phyloP scores from a whole-genome alignment of 129 eudicot genomes.

The Tagetes erecta region DNA sequence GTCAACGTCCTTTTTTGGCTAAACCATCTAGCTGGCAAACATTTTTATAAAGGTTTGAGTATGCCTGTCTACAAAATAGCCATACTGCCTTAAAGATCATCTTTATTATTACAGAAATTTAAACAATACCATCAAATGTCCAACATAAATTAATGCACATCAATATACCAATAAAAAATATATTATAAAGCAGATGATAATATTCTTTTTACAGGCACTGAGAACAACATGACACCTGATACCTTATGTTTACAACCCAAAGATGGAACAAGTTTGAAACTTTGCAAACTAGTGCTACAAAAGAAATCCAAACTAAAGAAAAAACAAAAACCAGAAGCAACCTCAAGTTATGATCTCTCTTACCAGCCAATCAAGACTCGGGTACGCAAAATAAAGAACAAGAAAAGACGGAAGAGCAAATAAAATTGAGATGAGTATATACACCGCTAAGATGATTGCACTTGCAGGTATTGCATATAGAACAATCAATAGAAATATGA shows the following conservation, averaged over 20 bases:
- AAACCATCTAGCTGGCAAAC: no score
- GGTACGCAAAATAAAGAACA: conserved; percentile 58
- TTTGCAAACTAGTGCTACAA: conserved; percentile 10
- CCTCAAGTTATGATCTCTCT: conserved; percentile 52
- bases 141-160: conserved; percentile 8
- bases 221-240: conserved; percentile 24
- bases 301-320: background rate
- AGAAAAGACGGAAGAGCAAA: conserved; percentile 65
- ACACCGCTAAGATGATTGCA: conserved; percentile 54
- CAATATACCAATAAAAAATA: conserved; percentile 4
- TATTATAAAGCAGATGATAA: conserved; percentile 10
- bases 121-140: conserved; percentile 10
- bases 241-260: conserved; percentile 16
- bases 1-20: no score
- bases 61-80: background rate
- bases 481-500: conserved; percentile 55
- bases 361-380: conserved; percentile 64
- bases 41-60: no score
- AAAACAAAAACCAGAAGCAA: conserved; percentile 13
- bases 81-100: background rate
- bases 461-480: conserved; percentile 61
- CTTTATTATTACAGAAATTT: background rate
- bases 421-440: conserved; percentile 53
- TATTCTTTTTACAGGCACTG: conserved; percentile 28
- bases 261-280: conserved; percentile 10